Base-by-base conservation (phyloP, 78 protist species). In the Isochrysis galbana region DNA sequence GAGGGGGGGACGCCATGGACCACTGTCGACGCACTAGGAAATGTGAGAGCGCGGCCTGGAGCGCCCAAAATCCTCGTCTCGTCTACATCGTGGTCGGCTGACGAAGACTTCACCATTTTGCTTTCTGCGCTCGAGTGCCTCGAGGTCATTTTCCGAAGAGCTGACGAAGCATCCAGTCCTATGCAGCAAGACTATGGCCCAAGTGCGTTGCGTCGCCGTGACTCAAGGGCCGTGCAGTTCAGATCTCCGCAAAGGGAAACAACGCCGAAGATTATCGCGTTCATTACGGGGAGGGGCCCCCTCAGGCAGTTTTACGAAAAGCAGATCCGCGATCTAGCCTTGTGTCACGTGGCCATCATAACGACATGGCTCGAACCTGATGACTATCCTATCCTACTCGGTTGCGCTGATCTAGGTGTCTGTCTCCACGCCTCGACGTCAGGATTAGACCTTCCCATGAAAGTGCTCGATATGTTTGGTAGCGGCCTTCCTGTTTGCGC, bases 371-470 rank as follows among this genome's bases (percentile, higher is more conserved):
- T 93, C 39, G 42, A 61, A 26, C 21, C 90, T 25, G 91, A 88
- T 29, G 93, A 91, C 82, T 94, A 95, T 46, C 95, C 94, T 4
- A 34, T 2, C 39, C 90, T 80, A 32, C 90, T 92, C 77, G 94
- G 97, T 29, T 34, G 90, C 34, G 97, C 98, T 3, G 99, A 97
- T 39, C 41, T 96, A 5, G 99, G 99, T 21, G 94, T 98, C 38
- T 97, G 95, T 32, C 94, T 98, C 32, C 99, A 98, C 95, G 46
- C 87, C 25, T 96, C 98, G 14, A 94, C 97, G 17, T 92, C 96
- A 61, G 99, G 99, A 3, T 34, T 97, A 17, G 99, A 99, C 90
- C 94, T 99, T 34, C 99, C 99, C 36, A 99, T 99, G 99, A 99
- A 69, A n/a, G 97, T 97, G 14, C 98, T 98, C 34, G 99, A 99